Percentiles rank a stretch among this genome's conserved stretches.
Evolutionary conservation across 768 basidiomycete species (phyloP).

Genomic region (Leccinum boreale): DNA sequence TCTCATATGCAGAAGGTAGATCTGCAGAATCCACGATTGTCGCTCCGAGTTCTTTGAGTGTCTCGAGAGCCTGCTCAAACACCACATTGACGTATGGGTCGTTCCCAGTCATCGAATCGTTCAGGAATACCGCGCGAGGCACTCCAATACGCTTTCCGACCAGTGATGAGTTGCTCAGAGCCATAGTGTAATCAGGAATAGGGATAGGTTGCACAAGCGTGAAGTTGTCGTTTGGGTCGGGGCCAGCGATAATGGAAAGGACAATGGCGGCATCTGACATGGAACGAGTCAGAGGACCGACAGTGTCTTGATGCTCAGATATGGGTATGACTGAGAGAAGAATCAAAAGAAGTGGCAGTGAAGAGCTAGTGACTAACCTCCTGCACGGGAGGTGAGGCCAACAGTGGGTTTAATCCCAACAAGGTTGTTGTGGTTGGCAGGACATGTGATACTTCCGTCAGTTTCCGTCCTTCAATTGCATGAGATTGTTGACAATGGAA

Average conservation of each 20-base stretch:
- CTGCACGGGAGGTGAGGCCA: conserved; percentile 56
- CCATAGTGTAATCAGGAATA: conserved; percentile 55
- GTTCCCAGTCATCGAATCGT: conserved; percentile 24
- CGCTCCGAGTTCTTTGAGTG: conserved; percentile 38
- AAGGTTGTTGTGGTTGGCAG: conserved; percentile 50
- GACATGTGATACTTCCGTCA: conserved; percentile 54
- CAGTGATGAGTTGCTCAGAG: conserved; percentile 46
- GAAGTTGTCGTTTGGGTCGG: conserved; percentile 52
- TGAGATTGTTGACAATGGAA: neutral
- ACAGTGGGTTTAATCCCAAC: conserved; percentile 62
- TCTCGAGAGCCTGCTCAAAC: conserved; percentile 39
- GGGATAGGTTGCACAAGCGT: conserved; percentile 48
- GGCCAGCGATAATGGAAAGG: conserved; percentile 54
- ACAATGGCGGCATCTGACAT: conserved; percentile 54
- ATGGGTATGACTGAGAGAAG: conserved; percentile 51
- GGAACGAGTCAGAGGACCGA: conserved; percentile 55
- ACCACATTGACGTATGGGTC: conserved; percentile 33
- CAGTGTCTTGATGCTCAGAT: conserved; percentile 54
- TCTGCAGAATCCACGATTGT: conserved; percentile 62
- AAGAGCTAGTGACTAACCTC: conserved; percentile 36
- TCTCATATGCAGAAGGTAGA: conserved; percentile 52
- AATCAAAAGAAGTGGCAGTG: neutral
- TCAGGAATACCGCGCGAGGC: conserved; percentile 37
- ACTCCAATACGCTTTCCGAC: conserved; percentile 53
- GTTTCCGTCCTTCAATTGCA: conserved; percentile 38